Evolutionary conservation across 73 alveolate species (phyloP).

Genomic region (Paramecium tetraurelia): DNA sequence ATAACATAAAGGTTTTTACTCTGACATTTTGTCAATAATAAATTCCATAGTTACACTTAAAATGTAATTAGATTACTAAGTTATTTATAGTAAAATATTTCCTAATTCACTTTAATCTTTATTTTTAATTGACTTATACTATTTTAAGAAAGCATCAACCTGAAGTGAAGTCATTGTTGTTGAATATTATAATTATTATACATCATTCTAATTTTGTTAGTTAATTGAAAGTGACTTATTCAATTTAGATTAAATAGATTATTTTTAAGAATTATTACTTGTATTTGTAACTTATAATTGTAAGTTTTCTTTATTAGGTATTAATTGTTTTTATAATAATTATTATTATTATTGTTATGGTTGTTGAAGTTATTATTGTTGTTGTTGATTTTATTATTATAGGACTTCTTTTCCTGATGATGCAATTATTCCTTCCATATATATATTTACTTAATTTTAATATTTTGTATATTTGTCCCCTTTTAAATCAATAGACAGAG

Average conservation of each 20-base stretch:
- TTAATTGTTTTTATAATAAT: neutral
- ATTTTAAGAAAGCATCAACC: neutral
- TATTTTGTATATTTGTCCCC: slow-evolving; percentile 5
- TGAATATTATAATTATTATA: neutral
- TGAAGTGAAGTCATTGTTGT: neutral
- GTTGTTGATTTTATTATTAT: neutral
- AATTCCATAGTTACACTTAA: neutral
- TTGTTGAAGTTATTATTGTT: too few relatives aligned
- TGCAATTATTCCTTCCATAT: neutral
- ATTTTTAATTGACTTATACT: neutral
- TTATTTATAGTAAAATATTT: neutral
- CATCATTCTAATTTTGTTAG: neutral
- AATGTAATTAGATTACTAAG: neutral
- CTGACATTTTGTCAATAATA: neutral
- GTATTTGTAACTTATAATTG: neutral
- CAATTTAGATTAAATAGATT: neutral
- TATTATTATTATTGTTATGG: too few relatives aligned
- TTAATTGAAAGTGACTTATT: neutral
- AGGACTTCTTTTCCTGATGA: neutral
- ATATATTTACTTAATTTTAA: neutral
- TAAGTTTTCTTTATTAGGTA: neutral
- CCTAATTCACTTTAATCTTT: neutral
- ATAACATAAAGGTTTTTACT: neutral
- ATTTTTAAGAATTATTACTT: neutral
- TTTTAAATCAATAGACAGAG: neutral